Conservation (phyloP, 345 rosid species). For the Clausena lansium region DNA sequence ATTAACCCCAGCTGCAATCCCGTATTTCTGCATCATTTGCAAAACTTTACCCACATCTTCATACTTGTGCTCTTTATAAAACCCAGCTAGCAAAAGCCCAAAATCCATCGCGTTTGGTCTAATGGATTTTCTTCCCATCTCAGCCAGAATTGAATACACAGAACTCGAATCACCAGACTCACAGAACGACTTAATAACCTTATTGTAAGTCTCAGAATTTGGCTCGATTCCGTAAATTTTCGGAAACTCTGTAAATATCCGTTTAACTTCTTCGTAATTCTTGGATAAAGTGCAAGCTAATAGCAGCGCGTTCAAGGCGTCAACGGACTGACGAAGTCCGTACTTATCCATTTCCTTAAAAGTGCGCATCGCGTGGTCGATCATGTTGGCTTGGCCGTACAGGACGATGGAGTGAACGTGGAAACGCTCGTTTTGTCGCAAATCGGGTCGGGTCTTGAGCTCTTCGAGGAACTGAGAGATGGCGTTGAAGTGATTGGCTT, state of each 20-base stretch:
- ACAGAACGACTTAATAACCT: conserved; percentile 61
- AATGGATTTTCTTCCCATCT: conserved; percentile 69
- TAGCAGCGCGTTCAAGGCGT: conserved; percentile 61
- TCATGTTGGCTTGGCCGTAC: conserved; percentile 79
- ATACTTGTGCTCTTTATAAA: conserved; percentile 65
- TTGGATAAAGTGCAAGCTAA: conserved; percentile 63
- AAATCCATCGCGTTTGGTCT: conserved; percentile 51
- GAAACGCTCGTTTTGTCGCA: conserved; percentile 50
- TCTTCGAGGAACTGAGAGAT: conserved; percentile 58
- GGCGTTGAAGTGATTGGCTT: conserved; percentile 46
- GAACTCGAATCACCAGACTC: conserved; percentile 67
- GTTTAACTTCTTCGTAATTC: conserved; percentile 52
- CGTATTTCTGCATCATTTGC: conserved; percentile 55
- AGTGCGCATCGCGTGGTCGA: conserved; percentile 49
- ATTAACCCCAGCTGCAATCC: conserved; percentile 35
- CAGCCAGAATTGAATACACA: conserved; percentile 56
- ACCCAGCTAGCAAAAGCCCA: conserved; percentile 56
- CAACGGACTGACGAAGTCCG: conserved; percentile 47
- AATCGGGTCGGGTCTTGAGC: conserved; percentile 57
- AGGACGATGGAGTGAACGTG: conserved; percentile 61
- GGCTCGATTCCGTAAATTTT: conserved; percentile 49
- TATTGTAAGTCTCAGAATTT: conserved; percentile 61
- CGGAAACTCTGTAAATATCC: conserved; percentile 63
- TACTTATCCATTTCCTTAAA: conserved; percentile 51
- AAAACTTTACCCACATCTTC: conserved; percentile 73